phyloP scores from a whole-genome alignment of 371 early-diverging fungal genomes.

The Dichotomocladium elegans region DNA sequence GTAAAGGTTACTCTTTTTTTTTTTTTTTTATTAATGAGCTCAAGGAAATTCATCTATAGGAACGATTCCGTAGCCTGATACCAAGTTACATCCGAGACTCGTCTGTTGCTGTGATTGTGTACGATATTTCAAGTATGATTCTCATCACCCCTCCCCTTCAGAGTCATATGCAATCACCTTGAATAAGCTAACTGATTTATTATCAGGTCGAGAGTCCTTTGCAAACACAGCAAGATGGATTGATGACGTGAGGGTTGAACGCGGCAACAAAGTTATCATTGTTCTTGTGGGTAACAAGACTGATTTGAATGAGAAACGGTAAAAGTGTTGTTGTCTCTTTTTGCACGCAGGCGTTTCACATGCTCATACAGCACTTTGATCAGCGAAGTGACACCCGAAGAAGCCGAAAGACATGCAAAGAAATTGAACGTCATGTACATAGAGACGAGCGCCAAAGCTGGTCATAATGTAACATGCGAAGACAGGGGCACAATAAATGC shows the following conservation, averaged over 20 bases:
- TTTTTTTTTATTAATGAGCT: too few relatives aligned
- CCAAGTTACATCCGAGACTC: slow-evolving; percentile 99
- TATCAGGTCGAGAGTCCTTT: slow-evolving; percentile 86
- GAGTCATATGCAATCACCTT: slow-evolving; percentile 6
- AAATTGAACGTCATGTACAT: slow-evolving; percentile 95
- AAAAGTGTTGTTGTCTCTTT: neutral
- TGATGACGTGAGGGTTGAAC: slow-evolving; percentile 95
- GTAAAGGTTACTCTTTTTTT: slow-evolving; percentile 8
- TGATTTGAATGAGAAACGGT: slow-evolving; percentile 92
- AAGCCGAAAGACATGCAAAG: slow-evolving; percentile 94
- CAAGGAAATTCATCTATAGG: too few relatives aligned
- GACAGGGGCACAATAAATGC: neutral
- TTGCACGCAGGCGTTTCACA: neutral
- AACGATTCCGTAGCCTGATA: slow-evolving; percentile 95
- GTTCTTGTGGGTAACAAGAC: slow-evolving; percentile 99
- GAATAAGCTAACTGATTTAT: neutral
- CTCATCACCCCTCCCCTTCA: too few relatives aligned
- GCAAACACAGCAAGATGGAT: slow-evolving; percentile 97
- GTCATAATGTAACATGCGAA: slow-evolving; percentile 71
- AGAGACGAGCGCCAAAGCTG: slow-evolving; percentile 96
- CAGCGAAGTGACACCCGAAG: slow-evolving; percentile 89
- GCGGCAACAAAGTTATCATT: slow-evolving; percentile 95
- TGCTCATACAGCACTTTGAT: too few relatives aligned
- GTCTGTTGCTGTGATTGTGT: slow-evolving; percentile 97
- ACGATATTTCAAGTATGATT: slow-evolving; percentile 90